Evolutionary conservation across 345 rosid genomes (phyloP).

Genomic region (Brassica juncea): DNA sequence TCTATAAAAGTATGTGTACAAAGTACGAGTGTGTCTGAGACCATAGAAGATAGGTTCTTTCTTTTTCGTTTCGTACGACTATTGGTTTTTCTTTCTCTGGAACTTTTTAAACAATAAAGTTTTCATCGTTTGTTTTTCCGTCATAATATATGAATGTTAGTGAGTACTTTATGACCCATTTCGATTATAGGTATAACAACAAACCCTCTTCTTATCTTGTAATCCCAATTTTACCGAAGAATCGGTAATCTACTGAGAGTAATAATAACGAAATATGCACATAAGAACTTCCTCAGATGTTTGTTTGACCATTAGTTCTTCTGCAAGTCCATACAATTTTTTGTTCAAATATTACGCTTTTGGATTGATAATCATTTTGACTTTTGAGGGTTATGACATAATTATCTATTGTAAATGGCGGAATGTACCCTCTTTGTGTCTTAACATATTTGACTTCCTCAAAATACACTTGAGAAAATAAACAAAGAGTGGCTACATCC

Average conservation of each 20-base stretch:
- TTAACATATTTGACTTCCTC: neutral
- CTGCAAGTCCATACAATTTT: neutral
- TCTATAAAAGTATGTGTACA: slow-evolving; percentile 20
- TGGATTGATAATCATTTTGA: neutral
- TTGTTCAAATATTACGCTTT: neutral
- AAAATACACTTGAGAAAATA: neutral
- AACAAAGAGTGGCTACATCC: neutral
- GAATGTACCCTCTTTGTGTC: neutral
- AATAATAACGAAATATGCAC: neutral
- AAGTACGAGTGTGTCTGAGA: slow-evolving; percentile 21
- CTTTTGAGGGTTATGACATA: neutral
- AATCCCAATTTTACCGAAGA: neutral
- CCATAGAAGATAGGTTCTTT: slow-evolving; percentile 6
- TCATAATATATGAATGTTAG: slow-evolving; percentile 9
- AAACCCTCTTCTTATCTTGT: neutral
- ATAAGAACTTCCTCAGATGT: neutral
- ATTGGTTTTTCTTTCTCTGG: slow-evolving; percentile 21
- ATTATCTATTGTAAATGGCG: neutral
- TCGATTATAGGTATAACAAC: neutral
- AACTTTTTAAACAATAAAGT: neutral
- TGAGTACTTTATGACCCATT: neutral
- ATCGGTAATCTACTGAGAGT: neutral
- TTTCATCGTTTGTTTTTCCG: neutral
- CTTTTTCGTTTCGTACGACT: slow-evolving; percentile 27
- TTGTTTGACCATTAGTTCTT: neutral